Evolutionary conservation across 2,329 filamentous ascomycete species (phyloP), one percentile per base, ranked within the genome.

Genomic region (Paraconiothyrium sp.): DNA sequence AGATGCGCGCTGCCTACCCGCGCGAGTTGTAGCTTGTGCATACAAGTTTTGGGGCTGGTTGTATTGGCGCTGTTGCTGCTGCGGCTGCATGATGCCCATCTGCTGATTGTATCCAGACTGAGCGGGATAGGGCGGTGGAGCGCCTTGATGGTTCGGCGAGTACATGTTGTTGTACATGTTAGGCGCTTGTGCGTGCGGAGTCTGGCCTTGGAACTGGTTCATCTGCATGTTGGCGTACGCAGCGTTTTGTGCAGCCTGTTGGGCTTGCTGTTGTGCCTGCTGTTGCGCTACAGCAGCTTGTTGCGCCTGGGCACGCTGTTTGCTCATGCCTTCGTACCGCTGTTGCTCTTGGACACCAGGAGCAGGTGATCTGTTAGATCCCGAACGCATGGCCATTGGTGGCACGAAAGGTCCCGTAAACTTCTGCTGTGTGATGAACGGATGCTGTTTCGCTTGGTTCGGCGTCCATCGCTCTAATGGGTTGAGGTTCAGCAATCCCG

Each of bases 381-480:
- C 92, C 22, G 93, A 89, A 78, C 97, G 97, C 62, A 98, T 83
- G 74, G 97, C 97, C 93, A 97, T 97, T 2, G 94, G 94, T 9
- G 95, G 95, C 51, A 98, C 92, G 75, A 99, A 99, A 3, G 94
- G 93, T 0, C 93, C 94, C 0, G 94, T 97, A 76, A 91, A 99
- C 82, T 98, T 99, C 75, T 96, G 92, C 76, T 99, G 95, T 0
- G 95, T 99, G 75, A 99, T 99, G 79, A 99, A 99, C 0, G 95
- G 95, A 76, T 99, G 95, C 62, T 97, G 83, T 76, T 97, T 97
- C 37, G 95, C 95, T 81, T 99, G 95, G 74, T 97, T 94, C 7
- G 95, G 95, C 4, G 95, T 97, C 95, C 95, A 99, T 77, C 95
- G 85, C 80, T 99, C 95, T 37, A 99, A 85, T 3, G 95, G 95